A percentile compares a stretch with the other conserved stretches of the same genome.
phyloP scores from a whole-genome alignment of 1,139 yeast genomes.

The Yamadazyma spencermartinsiae region DNA sequence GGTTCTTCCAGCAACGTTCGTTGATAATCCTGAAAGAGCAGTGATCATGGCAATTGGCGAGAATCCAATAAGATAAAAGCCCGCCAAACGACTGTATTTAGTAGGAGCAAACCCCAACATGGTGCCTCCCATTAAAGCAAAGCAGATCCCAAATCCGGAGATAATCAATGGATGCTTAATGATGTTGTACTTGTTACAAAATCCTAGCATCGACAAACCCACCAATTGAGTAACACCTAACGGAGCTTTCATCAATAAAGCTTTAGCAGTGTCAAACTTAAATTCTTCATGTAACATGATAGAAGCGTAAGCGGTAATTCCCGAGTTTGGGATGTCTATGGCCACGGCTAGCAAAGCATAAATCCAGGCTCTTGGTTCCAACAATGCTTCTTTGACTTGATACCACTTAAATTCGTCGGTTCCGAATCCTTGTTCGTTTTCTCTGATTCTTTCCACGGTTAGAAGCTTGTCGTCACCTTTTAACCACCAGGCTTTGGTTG shows the following conservation, averaged over 20 bases:
- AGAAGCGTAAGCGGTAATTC: conserved; percentile 26
- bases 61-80: conserved; percentile 20
- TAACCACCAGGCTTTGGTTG: conserved; percentile 41
- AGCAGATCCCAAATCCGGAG: conserved; percentile 9
- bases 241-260: conserved; percentile 29
- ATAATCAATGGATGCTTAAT: conserved; percentile 15
- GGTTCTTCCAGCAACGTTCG: conserved; percentile 27
- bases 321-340: conserved; percentile 29
- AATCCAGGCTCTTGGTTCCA: conserved; percentile 18
- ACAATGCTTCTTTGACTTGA: conserved; percentile 26
- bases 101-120: conserved; percentile 33
- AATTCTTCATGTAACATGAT: conserved; percentile 23
- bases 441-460: conserved; percentile 22
- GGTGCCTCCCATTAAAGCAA: conserved; percentile 20
- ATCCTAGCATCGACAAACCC: conserved; percentile 25
- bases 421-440: conserved; percentile 31
- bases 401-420: conserved; percentile 22
- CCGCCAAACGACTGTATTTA: conserved; percentile 26
- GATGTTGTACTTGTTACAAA: conserved; percentile 8
- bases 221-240: conserved; percentile 32
- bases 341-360: conserved; percentile 20
- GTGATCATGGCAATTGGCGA: conserved; percentile 19
- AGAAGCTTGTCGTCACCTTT: conserved; percentile 34
- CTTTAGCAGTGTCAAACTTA: conserved; percentile 23
- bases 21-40: conserved; percentile 21